These are phyloP conservation scores for Trichoderma atroviride DNA, from an alignment of 2,329 filamentous ascomycete species.

Conservation along the genomic window DNA sequence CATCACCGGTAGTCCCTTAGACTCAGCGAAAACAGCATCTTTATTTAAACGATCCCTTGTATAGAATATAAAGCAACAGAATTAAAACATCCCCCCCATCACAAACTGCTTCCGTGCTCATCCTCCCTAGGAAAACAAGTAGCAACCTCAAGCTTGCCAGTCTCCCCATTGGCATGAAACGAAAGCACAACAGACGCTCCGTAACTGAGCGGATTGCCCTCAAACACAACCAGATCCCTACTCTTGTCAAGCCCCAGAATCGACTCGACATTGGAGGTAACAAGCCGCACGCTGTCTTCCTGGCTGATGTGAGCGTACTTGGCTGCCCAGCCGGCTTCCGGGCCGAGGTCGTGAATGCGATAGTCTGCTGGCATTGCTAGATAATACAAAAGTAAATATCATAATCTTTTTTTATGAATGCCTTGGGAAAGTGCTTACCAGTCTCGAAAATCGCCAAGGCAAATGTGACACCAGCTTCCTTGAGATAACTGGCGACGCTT, in stretches of 20 bases:
- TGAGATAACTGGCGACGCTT: conserved; percentile 43
- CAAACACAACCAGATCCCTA: conserved; percentile 47
- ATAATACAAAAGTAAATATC: neutral
- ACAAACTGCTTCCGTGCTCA: neutral
- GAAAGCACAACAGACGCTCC: conserved; percentile 44
- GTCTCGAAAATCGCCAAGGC: conserved; percentile 32
- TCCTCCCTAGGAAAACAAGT: conserved; percentile 38
- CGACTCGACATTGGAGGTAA: conserved; percentile 46
- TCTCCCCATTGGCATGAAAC: conserved; percentile 38
- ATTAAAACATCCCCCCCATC: neutral
- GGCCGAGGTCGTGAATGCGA: conserved; percentile 44
- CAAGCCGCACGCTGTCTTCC: conserved; percentile 40
- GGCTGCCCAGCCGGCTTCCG: conserved; percentile 46
- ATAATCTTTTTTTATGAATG: neutral
- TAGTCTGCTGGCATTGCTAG: conserved; percentile 38
- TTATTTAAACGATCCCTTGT: neutral
- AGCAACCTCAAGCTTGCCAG: conserved; percentile 36
- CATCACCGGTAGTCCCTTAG: neutral
- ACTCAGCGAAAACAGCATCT: neutral
- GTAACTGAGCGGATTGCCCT: conserved; percentile 46
- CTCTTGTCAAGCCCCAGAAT: conserved; percentile 43
- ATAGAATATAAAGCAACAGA: neutral
- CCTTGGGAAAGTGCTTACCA: neutral
- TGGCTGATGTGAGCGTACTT: conserved; percentile 44
- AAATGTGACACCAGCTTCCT: conserved; percentile 45